These are phyloP conservation scores for Fusarium sp. DNA, from an alignment of 2,329 filamentous ascomycete species.

Conservation along the genomic window DNA sequence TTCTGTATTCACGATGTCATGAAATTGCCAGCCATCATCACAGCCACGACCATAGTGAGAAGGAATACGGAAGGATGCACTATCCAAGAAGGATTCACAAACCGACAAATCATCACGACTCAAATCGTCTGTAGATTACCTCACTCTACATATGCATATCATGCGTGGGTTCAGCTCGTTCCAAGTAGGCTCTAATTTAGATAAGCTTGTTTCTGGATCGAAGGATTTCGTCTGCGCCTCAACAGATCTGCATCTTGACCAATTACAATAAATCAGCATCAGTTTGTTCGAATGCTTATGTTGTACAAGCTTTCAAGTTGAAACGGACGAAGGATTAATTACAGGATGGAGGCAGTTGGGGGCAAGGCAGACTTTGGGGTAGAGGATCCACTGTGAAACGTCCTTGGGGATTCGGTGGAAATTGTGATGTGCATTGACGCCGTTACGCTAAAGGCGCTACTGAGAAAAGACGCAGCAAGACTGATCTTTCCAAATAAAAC, in stretches of 20 bases:
- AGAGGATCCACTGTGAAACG: neutral
- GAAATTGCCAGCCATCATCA: neutral
- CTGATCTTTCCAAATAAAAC: no score
- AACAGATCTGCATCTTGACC: neutral
- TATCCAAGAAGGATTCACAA: neutral
- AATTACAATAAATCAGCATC: no score
- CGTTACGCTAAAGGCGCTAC: neutral
- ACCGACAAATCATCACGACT: neutral
- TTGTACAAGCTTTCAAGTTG: neutral
- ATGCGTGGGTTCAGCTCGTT: neutral
- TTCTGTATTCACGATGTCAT: neutral
- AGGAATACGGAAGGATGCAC: neutral
- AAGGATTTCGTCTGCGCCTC: conserved; percentile 1
- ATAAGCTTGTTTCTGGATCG: neutral
- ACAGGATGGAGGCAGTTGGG: neutral
- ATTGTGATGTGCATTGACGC: neutral
- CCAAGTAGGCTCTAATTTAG: neutral
- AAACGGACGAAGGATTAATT: neutral
- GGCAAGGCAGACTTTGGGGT: neutral
- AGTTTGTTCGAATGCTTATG: neutral
- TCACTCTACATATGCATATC: neutral
- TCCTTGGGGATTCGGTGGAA: neutral
- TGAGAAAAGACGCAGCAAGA: no score
- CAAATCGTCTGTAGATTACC: neutral
- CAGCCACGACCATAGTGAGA: neutral